These are phyloP conservation scores for Salvia splendens DNA, from an alignment of 257 asterid genomes.

Conservation along the genomic window DNA sequence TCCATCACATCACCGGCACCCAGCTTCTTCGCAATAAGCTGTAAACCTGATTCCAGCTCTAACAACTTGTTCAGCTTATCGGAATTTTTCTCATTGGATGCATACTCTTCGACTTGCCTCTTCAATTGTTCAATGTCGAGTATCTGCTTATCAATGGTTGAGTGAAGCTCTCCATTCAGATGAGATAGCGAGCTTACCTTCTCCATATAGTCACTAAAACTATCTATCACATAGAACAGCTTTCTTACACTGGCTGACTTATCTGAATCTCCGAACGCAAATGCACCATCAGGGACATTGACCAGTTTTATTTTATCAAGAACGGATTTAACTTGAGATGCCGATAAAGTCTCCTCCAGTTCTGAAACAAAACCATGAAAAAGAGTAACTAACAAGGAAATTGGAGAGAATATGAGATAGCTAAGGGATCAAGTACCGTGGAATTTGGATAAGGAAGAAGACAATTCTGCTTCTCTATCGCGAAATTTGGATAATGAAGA, in stretches of 20 bases:
- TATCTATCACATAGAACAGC: constrained; percentile 69
- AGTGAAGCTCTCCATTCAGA: constrained; percentile 64
- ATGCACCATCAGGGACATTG: constrained; percentile 51
- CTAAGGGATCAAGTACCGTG: constrained; percentile 49
- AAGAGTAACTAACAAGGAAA: constrained; percentile 19
- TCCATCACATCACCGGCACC: constrained; percentile 64
- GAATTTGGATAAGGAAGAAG: constrained; percentile 45
- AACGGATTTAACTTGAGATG: constrained; percentile 61
- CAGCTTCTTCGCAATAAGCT: constrained; percentile 56
- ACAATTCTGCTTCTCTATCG: constrained; percentile 61
- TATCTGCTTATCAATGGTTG: constrained; percentile 56
- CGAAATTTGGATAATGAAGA: neutral
- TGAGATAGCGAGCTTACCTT: constrained; percentile 49
- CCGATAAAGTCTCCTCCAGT: constrained; percentile 55
- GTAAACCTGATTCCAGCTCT: constrained; percentile 60
- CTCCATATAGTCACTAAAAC: constrained; percentile 49
- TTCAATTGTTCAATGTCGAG: constrained; percentile 60
- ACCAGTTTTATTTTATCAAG: constrained; percentile 62
- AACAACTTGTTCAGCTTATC: constrained; percentile 51
- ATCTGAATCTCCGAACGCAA: constrained; percentile 42
- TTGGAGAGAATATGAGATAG: neutral
- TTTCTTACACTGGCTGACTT: constrained; percentile 53
- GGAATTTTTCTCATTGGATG: constrained; percentile 39
- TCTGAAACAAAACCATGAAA: constrained; percentile 56
- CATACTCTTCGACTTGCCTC: constrained; percentile 51